phyloP scores from a whole-genome alignment of 2,329 filamentous ascomycete species.

The Lasiodiplodia sp. region DNA sequence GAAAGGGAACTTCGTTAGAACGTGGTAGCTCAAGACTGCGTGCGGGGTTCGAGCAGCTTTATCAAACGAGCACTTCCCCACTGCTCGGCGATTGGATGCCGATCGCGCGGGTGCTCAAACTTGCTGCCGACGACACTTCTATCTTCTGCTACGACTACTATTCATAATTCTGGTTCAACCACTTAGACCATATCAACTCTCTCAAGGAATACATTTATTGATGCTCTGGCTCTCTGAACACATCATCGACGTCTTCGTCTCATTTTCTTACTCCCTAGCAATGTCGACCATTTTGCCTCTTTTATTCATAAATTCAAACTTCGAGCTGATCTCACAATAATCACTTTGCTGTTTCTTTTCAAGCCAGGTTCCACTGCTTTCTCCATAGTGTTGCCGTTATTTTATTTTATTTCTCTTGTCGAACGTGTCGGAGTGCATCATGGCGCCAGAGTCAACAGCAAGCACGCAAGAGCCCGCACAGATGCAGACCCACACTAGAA shows the following conservation, averaged over 20 bases:
- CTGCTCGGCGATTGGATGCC: conserved; percentile 8
- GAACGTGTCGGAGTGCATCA: neutral
- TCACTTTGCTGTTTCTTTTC: too few species aligned
- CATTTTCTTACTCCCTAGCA: neutral
- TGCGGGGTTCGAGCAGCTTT: conserved; percentile 11
- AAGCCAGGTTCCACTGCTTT: neutral
- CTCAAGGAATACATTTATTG: too few species aligned
- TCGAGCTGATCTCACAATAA: too few species aligned
- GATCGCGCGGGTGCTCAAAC: neutral
- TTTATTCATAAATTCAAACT: too few species aligned
- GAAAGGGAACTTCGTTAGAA: neutral
- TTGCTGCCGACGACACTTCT: neutral
- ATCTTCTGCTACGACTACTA: neutral
- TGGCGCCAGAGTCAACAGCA: neutral
- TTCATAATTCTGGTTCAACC: neutral
- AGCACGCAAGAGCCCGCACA: neutral
- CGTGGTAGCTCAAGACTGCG: neutral
- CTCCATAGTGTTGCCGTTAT: neutral
- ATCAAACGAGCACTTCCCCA: neutral
- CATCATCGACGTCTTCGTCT: neutral
- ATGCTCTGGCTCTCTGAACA: too few species aligned
- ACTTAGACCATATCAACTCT: neutral
- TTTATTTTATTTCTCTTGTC: neutral
- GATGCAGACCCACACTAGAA: neutral
- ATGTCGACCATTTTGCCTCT: too few species aligned